Evolutionary conservation across 768 basidiomycete species (phyloP), one percentile per base, ranked within the genome.

Genomic region (Hericium alpestre): DNA sequence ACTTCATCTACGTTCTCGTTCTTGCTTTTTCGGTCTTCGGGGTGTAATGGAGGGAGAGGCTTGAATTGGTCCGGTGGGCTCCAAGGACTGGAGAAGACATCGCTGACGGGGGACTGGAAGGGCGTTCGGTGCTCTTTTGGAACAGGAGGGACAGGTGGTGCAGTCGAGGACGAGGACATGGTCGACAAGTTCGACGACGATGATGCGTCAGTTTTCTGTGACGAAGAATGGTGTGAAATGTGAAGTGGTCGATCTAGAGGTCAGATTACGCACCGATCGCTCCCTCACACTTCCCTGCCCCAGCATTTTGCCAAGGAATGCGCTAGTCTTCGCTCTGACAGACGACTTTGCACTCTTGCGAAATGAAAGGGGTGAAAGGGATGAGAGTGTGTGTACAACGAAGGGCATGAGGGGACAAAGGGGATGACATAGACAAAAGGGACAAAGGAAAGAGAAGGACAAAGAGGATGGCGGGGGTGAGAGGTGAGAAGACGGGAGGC

Each of bases 281-380:
- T 89, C 86, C 51, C 86, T 77, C 32, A 80, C 76, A 37, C 77
- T 78, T 51, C 72, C 75, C 63, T 84, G 79, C 3, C 87, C 87
- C 40, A 85, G 71, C 83, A 92, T 85, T 70, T 84, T 90, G 2
- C 87, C 87, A 61, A 86, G 74, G 66, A 92, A 83, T 49, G 86
- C 86, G 64, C 79, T 86, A n/a, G 87, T 88, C 68, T 88, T 91
- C 39, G 82, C 78, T 60, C 87, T 73, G 57, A 91, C 83, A 6
- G 87, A 82, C 11, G 80, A 78, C 67, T 79, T 89, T 11, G 73
- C 64, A 27, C 71, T 66, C 81, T 82, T 64, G 23, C 23, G 27
- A 16, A 10, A 15, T 22, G 11, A 15, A 16, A 37, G 12, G 51
- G 20, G 8, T 50, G 54, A 64, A 46, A 63, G 46, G 40, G n/a